phyloP scores from a whole-genome alignment of 805 yeast genomes.

The Candida endomychidarum region DNA sequence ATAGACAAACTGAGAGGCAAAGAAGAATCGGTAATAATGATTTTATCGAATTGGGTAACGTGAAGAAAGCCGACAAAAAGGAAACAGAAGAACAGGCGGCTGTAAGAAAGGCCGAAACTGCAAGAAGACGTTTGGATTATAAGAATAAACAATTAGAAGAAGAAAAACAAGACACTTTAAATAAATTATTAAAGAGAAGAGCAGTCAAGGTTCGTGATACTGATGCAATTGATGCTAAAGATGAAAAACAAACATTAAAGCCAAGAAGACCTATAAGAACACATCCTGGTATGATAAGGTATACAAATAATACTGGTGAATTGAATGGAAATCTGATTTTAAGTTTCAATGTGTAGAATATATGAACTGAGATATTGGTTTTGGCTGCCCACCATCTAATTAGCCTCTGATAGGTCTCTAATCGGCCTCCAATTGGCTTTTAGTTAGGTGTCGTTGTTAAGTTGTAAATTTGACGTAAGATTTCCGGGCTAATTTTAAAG shows the following conservation, averaged over 20 bases:
- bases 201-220: constrained; percentile 66
- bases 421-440: no score
- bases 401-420: no score
- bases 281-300: constrained; percentile 29
- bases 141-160: constrained; percentile 82
- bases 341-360: constrained; percentile 1
- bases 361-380: constrained; percentile 3
- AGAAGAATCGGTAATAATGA: constrained; percentile 27
- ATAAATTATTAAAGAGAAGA: constrained; percentile 78
- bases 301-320: constrained; percentile 13
- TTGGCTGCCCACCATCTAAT: no score
- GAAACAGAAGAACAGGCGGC: constrained; percentile 84
- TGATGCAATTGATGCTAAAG: constrained; percentile 28
- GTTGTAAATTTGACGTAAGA: no score
- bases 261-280: constrained; percentile 42
- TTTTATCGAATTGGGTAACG: constrained; percentile 34
- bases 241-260: constrained; percentile 22
- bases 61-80: constrained; percentile 50
- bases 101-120: constrained; percentile 78
- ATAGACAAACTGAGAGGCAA: constrained; percentile 58
- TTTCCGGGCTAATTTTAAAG: no score
- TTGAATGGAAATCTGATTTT: constrained; percentile 19
- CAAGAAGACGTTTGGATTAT: constrained; percentile 83
- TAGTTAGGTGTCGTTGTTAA: no score
- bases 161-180: constrained; percentile 89